Evolutionary conservation across 2,329 filamentous ascomycete species (phyloP).

Genomic region (Aspergillus fumigatiaffinis): DNA sequence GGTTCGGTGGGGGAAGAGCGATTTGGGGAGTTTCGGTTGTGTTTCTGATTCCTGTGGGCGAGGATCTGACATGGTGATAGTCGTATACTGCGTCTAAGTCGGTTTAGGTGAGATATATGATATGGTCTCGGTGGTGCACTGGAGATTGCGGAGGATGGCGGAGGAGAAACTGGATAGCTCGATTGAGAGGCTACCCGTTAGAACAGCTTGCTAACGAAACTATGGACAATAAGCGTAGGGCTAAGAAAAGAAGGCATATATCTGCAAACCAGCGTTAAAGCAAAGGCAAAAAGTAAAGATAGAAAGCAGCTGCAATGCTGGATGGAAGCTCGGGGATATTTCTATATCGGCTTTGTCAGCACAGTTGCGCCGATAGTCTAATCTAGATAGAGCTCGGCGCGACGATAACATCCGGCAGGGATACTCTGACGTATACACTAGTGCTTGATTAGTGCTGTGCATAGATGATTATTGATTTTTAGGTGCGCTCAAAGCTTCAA

Average conservation of each 20-base stretch:
- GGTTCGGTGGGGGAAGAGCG: conserved; percentile 15
- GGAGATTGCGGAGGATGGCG: neutral
- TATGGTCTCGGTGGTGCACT: neutral
- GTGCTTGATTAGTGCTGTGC: neutral
- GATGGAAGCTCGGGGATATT: neutral
- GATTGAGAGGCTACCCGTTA: too few species aligned
- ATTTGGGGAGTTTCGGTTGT: conserved; percentile 7
- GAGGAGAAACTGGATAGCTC: neutral
- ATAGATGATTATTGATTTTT: neutral
- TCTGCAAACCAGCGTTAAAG: neutral
- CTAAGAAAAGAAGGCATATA: neutral
- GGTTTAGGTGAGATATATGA: neutral
- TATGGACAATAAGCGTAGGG: neutral
- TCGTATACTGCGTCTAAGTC: neutral
- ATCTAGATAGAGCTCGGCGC: neutral
- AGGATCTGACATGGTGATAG: conserved; percentile 8
- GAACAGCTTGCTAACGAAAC: too few species aligned
- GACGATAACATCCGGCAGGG: neutral
- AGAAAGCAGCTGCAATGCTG: neutral
- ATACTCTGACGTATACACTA: neutral
- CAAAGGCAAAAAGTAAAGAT: neutral
- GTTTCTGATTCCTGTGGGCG: conserved; percentile 20
- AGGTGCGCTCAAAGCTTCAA: neutral
- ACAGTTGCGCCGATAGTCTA: neutral
- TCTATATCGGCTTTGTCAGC: neutral